Evolutionary conservation across 1,139 yeast species (phyloP).

Genomic region (Petasospora rhodanensis): DNA sequence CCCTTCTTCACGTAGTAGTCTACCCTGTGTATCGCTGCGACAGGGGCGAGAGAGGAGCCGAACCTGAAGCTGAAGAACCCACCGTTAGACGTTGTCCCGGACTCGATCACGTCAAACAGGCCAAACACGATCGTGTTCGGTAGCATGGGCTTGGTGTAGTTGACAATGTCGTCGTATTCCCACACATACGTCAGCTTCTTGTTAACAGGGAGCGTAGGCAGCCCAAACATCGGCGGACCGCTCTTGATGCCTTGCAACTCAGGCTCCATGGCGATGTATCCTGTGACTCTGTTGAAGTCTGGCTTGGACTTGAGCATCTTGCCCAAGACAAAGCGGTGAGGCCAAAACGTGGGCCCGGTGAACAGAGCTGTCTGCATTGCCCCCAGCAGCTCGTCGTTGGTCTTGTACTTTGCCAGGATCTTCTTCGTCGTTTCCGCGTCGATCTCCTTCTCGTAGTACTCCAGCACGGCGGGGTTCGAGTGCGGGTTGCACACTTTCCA

Average conservation of each 20-base stretch:
- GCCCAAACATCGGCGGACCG: conserved; percentile 2
- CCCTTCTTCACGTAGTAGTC: conserved; percentile 19
- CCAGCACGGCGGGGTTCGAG: conserved; percentile 13
- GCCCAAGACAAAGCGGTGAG: conserved; percentile 19
- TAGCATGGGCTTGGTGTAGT: conserved; percentile 9
- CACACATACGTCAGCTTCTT: conserved; percentile 16
- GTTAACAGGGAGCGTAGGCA: conserved; percentile 16
- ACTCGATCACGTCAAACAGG: conserved; percentile 16
- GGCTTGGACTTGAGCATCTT: conserved; percentile 15
- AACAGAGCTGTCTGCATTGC: conserved; percentile 20
- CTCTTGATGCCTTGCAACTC: conserved; percentile 10
- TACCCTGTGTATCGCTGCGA: conserved; percentile 30
- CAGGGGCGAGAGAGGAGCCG: conserved; percentile 56
- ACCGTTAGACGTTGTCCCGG: conserved; percentile 33
- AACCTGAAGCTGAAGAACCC: conserved; percentile 60
- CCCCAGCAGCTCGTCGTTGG: conserved; percentile 19
- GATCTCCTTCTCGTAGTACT: conserved; percentile 20
- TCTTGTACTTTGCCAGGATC: conserved; percentile 17
- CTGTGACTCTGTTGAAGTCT: conserved; percentile 15
- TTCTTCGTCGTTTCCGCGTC: conserved; percentile 16
- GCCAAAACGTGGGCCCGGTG: conserved; percentile 21
- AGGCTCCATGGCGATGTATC: conserved; percentile 18
- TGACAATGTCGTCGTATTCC: conserved; percentile 14
- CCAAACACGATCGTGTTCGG: conserved; percentile 19
- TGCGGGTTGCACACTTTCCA: conserved; percentile 18